A percentile compares a stretch with the other conserved stretches of the same genome.
phyloP scores from a whole-genome alignment of 2,329 filamentous ascomycete species.

The Neurospora crassa region DNA sequence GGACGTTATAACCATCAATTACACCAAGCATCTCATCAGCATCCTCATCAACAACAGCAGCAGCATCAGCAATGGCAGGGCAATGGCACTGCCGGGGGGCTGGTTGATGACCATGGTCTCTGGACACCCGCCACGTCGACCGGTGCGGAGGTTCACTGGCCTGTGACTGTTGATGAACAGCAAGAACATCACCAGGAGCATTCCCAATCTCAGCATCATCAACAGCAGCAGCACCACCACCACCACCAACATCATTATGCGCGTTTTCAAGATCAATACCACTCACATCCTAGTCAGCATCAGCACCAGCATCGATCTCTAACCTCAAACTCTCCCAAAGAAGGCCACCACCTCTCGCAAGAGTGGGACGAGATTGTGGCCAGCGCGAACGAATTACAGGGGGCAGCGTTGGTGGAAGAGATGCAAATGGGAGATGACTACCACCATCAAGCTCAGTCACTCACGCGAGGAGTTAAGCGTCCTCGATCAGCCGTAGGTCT shows the following conservation, averaged over 20 bases:
- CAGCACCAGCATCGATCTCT: background rate
- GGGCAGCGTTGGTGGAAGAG: background rate
- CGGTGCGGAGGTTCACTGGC: background rate
- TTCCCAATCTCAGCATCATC: background rate
- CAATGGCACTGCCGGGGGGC: background rate
- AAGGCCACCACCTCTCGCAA: slow-evolving; percentile 7
- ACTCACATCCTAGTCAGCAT: background rate
- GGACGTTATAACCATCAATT: background rate
- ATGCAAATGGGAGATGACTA: background rate
- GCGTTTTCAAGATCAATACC: background rate
- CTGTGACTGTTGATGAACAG: background rate
- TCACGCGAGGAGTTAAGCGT: background rate
- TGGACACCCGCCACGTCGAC: slow-evolving; percentile 3
- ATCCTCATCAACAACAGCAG: slow-evolving; percentile 1
- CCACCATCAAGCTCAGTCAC: background rate
- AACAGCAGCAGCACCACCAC: background rate
- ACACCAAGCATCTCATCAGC: background rate
- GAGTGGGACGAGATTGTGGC: slow-evolving; percentile 12
- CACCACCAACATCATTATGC: background rate
- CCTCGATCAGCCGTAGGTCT: background rate
- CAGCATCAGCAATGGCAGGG: slow-evolving; percentile 2
- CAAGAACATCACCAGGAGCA: background rate
- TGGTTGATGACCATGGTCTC: background rate
- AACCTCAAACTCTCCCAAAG: background rate
- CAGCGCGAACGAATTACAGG: background rate